These are phyloP conservation scores for Raphanus sativus DNA, from an alignment of 345 rosid species.

Conservation along the genomic window DNA sequence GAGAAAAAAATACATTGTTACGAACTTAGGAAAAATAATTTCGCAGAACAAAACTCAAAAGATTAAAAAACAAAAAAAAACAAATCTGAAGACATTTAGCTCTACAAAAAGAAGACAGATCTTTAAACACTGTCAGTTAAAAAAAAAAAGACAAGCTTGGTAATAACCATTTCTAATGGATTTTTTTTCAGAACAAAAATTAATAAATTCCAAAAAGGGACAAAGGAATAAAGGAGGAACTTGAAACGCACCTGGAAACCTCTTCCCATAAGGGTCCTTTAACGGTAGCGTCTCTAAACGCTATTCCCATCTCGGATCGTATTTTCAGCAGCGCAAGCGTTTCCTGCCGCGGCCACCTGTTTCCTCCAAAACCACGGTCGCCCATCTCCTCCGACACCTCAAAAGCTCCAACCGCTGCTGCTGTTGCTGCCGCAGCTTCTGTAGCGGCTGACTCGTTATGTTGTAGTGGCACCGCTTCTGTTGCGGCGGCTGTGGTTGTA, in stretches of 20 bases:
- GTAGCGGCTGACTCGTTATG: slow-evolving; percentile 28
- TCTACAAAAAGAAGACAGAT: slow-evolving; percentile 12
- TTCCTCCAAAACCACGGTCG: slow-evolving; percentile 51
- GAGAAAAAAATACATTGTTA: neutral
- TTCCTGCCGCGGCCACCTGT: slow-evolving; percentile 86
- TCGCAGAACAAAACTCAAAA: neutral
- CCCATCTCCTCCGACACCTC: slow-evolving; percentile 37
- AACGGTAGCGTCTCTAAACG: slow-evolving; percentile 61
- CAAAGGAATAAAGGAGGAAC: neutral
- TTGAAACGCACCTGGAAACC: slow-evolving; percentile 66
- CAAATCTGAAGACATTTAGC: slow-evolving; percentile 13
- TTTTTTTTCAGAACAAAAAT: neutral
- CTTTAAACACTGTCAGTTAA: slow-evolving; percentile 9
- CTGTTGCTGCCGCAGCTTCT: slow-evolving; percentile 30
- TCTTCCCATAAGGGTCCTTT: slow-evolving; percentile 92
- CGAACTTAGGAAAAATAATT: neutral
- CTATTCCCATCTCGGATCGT: slow-evolving; percentile 83
- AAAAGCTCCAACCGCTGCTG: slow-evolving; percentile 37
- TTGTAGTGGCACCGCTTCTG: neutral
- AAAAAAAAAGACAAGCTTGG: neutral
- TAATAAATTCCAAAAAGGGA: neutral
- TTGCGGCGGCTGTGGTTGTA: slow-evolving; percentile 16
- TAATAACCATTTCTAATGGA: slow-evolving; percentile 3
- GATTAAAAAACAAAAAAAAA: neutral
- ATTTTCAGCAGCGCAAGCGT: slow-evolving; percentile 71